Evolutionary conservation across 2,329 filamentous ascomycete species (phyloP), one percentile per base, ranked within the genome.

Genomic region (Fusarium temperatum): DNA sequence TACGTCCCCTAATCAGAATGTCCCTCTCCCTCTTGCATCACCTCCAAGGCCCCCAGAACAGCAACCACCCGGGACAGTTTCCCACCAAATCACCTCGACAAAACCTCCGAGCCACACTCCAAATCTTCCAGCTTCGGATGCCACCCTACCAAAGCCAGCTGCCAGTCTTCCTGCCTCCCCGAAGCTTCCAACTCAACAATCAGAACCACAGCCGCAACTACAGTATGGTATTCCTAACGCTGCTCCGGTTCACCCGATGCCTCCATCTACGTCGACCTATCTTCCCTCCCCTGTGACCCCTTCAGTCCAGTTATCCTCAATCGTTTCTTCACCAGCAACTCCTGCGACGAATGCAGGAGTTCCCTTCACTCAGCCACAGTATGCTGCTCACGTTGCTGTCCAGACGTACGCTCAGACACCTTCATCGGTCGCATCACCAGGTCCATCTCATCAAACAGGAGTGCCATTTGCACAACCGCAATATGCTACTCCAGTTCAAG

Each of bases 31-130:
- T 68, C 57, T 47, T 39, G 54, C 45, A 30, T 39, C 58, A 18
- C 58, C 61, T 32, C 62, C 73, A 26, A 42, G 48, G 12, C 59
- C 32, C 38, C 53, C 57, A 30, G 70, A 68, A 38, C 66, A 70
- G 28, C 69, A 75, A 55, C 57, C 67, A 15, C 18, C 41, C 13
- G 77, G 63, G 18, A 65, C 65, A 44, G 63, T 75, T 38, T 68
- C 78, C 26, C 79, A 80, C 60, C 77, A 78, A 30, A 70, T 75
- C 41, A 66, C 78, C 32, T 64, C 73, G 13, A 63, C 61, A 26
- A 44, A 53, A 39, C 53, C 66, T 48, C 47, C 67, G 22, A 62
- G 17, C 35, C 63, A 59, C 36, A 36, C 58, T 36, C 35, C 39
- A 30, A 56, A 50, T 36, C 41, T 42, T 60, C 62, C 53, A 44